A percentile compares a stretch with the other conserved stretches of the same genome.
Conservation (phyloP, 129 eudicot species). For the Kitagawia praeruptora region DNA sequence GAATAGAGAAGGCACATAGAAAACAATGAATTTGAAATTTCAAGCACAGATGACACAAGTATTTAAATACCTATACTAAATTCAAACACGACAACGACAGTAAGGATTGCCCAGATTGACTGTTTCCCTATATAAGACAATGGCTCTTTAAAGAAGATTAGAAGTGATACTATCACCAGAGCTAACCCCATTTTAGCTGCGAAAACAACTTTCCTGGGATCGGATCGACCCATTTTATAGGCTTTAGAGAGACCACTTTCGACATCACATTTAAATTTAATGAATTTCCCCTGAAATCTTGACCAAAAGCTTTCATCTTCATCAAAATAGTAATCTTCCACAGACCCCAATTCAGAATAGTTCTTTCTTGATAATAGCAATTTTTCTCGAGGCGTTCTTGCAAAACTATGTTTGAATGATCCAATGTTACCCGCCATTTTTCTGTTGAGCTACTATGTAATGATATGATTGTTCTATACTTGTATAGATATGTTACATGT, state of each 20-base stretch:
- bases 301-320: slow-evolving; percentile 5
- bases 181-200: slow-evolving; percentile 75
- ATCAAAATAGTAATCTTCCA: slow-evolving; percentile 11
- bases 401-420: slow-evolving; percentile 41
- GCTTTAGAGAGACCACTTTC: slow-evolving; percentile 23
- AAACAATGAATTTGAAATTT: neutral
- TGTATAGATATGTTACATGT: neutral
- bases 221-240: slow-evolving; percentile 63
- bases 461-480: neutral
- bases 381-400: slow-evolving; percentile 15
- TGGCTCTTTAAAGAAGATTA: slow-evolving; percentile 70
- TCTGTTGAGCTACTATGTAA: neutral
- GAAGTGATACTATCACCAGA: slow-evolving; percentile 54
- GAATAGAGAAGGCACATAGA: neutral
- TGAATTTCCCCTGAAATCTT: slow-evolving; percentile 8
- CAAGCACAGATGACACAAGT: neutral
- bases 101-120: slow-evolving; percentile 85
- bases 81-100: slow-evolving; percentile 84
- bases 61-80: slow-evolving; percentile 69
- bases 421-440: slow-evolving; percentile 37
- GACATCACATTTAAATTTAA: slow-evolving; percentile 22
- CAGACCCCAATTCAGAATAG: slow-evolving; percentile 31
- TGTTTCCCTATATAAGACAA: slow-evolving; percentile 33
- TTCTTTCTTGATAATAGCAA: slow-evolving; percentile 26
- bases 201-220: slow-evolving; percentile 63